phyloP scores from a whole-genome alignment of 768 basidiomycete genomes.

The Podaxis sp. region DNA sequence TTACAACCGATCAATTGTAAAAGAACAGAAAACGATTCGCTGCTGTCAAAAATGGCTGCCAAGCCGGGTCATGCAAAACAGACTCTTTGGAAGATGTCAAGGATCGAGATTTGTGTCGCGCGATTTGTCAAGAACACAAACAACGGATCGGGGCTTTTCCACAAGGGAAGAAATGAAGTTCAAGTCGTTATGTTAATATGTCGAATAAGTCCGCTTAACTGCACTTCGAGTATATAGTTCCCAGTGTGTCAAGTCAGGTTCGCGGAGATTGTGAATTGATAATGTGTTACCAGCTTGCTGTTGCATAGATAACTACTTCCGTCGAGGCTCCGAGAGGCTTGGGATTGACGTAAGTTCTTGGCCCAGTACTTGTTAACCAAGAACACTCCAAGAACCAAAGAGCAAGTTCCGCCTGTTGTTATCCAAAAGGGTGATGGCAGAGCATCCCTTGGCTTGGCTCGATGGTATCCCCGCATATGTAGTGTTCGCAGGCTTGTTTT shows the following conservation, averaged over 20 bases:
- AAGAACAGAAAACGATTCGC: neutral
- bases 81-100: neutral
- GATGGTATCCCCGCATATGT: neutral
- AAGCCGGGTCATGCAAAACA: conserved; percentile 1
- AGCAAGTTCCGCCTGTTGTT: neutral
- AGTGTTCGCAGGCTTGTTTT: neutral
- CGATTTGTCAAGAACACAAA: neutral
- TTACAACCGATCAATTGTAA: neutral
- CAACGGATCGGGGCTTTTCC: neutral
- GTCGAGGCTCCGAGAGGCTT: neutral
- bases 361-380: neutral
- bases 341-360: neutral
- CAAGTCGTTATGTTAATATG: neutral
- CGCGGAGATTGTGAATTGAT: neutral
- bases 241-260: neutral
- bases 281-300: neutral
- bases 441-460: neutral
- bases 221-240: neutral
- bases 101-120: neutral
- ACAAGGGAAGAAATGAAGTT: neutral
- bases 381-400: neutral
- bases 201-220: neutral
- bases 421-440: neutral
- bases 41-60: neutral
- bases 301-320: neutral